Evolutionary conservation across 176 grass and related monocot species (phyloP).

Genomic region (Chloris gayana): DNA sequence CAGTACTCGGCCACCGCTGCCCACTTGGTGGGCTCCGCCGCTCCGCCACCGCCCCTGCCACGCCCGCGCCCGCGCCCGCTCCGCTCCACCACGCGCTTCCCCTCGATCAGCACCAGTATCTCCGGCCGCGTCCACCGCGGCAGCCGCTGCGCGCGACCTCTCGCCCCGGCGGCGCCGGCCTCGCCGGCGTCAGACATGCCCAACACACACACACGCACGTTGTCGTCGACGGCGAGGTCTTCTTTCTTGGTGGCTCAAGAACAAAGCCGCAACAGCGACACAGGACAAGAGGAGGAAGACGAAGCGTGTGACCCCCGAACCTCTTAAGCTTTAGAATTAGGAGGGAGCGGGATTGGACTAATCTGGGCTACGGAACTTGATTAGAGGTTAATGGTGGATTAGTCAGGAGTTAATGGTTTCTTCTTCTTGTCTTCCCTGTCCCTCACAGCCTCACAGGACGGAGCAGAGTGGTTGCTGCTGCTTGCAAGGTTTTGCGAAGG

Average conservation of each 20-base stretch:
- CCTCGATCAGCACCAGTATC: slow-evolving; percentile 95
- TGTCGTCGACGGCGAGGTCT: background rate
- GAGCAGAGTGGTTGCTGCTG: slow-evolving; percentile 24
- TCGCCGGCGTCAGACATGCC: slow-evolving; percentile 37
- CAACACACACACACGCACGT: background rate
- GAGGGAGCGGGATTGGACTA: slow-evolving; percentile 13
- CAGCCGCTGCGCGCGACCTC: slow-evolving; percentile 58
- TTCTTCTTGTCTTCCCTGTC: slow-evolving; percentile 5
- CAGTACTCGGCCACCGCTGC: slow-evolving; percentile 85
- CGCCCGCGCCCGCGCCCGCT: slow-evolving; percentile 62
- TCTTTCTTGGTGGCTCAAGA: background rate
- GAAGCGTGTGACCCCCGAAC: background rate
- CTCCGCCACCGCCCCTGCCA: background rate
- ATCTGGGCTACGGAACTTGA: slow-evolving; percentile 6
- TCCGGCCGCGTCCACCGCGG: slow-evolving; percentile 97
- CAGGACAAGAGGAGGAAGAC: background rate
- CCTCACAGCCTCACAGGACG: slow-evolving; percentile 10
- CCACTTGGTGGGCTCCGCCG: slow-evolving; percentile 90
- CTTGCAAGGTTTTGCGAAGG: slow-evolving; percentile 16
- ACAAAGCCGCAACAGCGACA: background rate
- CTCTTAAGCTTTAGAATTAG: slow-evolving; percentile 19
- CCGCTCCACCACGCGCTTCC: slow-evolving; percentile 82
- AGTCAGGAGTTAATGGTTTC: background rate
- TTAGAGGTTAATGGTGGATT: slow-evolving; percentile 1
- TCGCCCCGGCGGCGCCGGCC: slow-evolving; percentile 3